Percentiles rank a stretch among this genome's conserved stretches.
Evolutionary conservation across 1,284 basidiomycete genomes (phyloP).

Genomic region (Trichosporon inkin): DNA sequence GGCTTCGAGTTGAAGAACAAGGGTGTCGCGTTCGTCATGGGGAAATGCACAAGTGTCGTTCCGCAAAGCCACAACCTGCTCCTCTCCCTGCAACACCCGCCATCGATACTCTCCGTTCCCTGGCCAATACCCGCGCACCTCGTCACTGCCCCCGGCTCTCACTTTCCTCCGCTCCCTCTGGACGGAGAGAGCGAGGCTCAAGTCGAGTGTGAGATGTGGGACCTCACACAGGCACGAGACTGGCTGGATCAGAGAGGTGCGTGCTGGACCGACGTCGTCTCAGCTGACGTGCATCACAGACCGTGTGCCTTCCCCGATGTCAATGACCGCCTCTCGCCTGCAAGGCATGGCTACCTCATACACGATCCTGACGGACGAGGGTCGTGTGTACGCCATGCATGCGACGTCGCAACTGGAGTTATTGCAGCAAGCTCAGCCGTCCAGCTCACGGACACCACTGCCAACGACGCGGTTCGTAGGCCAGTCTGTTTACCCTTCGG

Average conservation of each 20-base stretch:
- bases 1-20: constrained; percentile 70
- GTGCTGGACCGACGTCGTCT: background rate
- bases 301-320: constrained; percentile 21
- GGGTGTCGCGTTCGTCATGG: constrained; percentile 42
- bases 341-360: constrained; percentile 38
- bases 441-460: background rate
- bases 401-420: constrained; percentile 24
- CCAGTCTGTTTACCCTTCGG: background rate
- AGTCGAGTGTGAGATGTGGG: constrained; percentile 45
- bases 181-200: constrained; percentile 43
- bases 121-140: constrained; percentile 38
- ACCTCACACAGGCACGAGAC: constrained; percentile 29
- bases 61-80: constrained; percentile 36
- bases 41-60: constrained; percentile 29
- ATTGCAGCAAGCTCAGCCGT: background rate
- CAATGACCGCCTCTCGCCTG: constrained; percentile 26
- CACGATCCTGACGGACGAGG: constrained; percentile 47
- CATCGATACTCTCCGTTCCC: constrained; percentile 37
- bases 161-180: constrained; percentile 43
- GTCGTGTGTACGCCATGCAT: constrained; percentile 48
- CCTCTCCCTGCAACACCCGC: constrained; percentile 39
- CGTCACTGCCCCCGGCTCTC: constrained; percentile 28
- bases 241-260: constrained; percentile 30
- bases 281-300: constrained; percentile 6
- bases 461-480: background rate